Percentiles rank a stretch among this genome's conserved stretches.
Evolutionary conservation across 768 basidiomycete species (phyloP).

Genomic region (Naematelia aurantialba): DNA sequence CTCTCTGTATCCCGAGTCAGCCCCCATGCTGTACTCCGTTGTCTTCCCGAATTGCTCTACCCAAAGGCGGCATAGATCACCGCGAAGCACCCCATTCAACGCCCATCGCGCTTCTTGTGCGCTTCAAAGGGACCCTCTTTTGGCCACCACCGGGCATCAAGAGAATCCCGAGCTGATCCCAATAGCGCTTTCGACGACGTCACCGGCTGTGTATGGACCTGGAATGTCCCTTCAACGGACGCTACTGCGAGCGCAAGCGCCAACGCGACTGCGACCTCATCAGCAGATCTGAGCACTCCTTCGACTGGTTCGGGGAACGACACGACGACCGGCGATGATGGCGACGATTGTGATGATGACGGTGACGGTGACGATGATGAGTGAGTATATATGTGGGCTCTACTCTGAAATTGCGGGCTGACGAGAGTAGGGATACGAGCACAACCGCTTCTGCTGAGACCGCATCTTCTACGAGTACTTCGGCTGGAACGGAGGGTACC

Average conservation of each 20-base stretch:
- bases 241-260: not conserved
- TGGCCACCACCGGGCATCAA: not conserved
- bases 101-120: too few species aligned
- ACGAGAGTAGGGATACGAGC: not conserved
- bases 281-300: not conserved
- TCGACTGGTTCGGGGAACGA: not conserved
- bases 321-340: not conserved
- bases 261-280: not conserved
- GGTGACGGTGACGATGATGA: not conserved
- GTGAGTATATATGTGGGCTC: not conserved
- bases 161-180: constrained; percentile 6
- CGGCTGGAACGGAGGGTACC: constrained; percentile 1
- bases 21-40: not conserved
- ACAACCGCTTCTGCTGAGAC: not conserved
- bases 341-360: not conserved
- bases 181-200: constrained; percentile 2
- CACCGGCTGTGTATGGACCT: constrained; percentile 22
- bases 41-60: too few species aligned
- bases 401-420: not conserved
- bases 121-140: not conserved
- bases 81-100: too few species aligned
- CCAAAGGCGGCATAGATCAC: too few species aligned
- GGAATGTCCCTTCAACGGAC: constrained; percentile 12
- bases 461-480: not conserved
- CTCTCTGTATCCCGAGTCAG: too few species aligned